Evolutionary conservation across 176 grass and related monocot genomes (phyloP).

Genomic region (Oryza australiensis): DNA sequence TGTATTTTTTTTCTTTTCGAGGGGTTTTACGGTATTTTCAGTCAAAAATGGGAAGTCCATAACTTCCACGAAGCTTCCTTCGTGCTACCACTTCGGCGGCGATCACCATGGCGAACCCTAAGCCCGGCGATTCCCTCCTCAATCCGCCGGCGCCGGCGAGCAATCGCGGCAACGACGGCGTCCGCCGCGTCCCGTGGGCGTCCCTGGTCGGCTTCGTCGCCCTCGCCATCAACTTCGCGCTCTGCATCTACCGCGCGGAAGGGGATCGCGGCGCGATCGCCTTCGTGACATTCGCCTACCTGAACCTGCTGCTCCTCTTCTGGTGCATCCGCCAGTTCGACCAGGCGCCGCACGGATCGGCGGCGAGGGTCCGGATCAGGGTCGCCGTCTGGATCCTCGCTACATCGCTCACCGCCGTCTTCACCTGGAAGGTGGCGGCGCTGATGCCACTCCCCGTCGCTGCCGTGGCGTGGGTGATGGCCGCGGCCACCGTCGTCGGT

Average conservation of each 20-base stretch:
- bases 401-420: constrained; percentile 22
- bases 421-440: constrained; percentile 30
- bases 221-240: constrained; percentile 28
- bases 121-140: neutral
- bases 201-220: neutral
- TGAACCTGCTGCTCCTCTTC: constrained; percentile 41
- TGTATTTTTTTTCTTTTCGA: too few species aligned
- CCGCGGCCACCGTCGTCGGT: neutral
- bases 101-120: neutral
- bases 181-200: neutral
- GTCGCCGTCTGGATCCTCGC: constrained; percentile 36
- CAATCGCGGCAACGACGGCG: too few species aligned
- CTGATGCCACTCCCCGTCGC: constrained; percentile 39
- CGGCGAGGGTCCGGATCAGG: neutral
- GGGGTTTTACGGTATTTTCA: too few species aligned
- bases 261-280: neutral
- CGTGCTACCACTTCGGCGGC: too few species aligned
- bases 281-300: constrained; percentile 10
- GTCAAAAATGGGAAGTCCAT: too few species aligned
- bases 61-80: too few species aligned
- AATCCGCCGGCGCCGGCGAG: neutral
- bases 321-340: constrained; percentile 29
- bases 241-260: constrained; percentile 1
- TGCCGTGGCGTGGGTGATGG: constrained; percentile 16
- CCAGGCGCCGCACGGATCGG: neutral